Percentiles rank a stretch among this genome's conserved stretches.
Evolutionary conservation across 257 asterid species (phyloP).

Genomic region (Salvia miltiorrhiza): DNA sequence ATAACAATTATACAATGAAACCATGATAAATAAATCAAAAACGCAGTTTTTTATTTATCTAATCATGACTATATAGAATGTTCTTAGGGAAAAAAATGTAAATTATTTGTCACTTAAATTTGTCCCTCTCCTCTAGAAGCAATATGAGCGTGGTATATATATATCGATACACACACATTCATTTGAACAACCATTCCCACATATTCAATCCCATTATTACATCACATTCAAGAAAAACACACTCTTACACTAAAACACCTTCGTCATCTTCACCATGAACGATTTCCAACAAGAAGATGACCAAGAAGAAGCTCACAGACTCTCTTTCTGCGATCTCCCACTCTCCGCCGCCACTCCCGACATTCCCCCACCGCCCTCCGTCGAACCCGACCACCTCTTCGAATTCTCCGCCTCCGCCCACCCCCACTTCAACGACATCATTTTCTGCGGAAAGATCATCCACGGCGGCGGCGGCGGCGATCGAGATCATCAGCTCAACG

Average conservation of each 20-base stretch:
- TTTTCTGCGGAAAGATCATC: conserved; percentile 39
- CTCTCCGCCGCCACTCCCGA: conserved; percentile 15
- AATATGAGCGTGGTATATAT: not conserved
- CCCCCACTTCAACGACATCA: conserved; percentile 14
- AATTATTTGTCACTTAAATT: too few species aligned
- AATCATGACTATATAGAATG: too few species aligned
- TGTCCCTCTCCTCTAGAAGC: conserved; percentile 19
- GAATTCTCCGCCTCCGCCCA: conserved; percentile 22
- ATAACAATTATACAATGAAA: too few species aligned
- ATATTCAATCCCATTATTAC: not conserved
- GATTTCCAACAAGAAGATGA: not conserved
- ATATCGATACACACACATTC: not conserved
- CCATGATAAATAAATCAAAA: too few species aligned
- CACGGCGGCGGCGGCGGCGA: not conserved
- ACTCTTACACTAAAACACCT: not conserved
- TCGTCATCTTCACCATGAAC: not conserved
- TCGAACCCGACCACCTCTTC: conserved; percentile 25
- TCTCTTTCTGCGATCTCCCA: conserved; percentile 35
- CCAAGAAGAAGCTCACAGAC: conserved; percentile 25
- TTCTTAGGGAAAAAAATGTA: too few species aligned
- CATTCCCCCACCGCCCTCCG: not conserved
- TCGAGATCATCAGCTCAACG: conserved; percentile 17
- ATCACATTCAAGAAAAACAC: not conserved
- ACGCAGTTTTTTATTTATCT: too few species aligned
- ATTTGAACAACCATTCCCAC: not conserved